phyloP scores from a whole-genome alignment of 257 asterid species.

The Solanum sitiens region DNA sequence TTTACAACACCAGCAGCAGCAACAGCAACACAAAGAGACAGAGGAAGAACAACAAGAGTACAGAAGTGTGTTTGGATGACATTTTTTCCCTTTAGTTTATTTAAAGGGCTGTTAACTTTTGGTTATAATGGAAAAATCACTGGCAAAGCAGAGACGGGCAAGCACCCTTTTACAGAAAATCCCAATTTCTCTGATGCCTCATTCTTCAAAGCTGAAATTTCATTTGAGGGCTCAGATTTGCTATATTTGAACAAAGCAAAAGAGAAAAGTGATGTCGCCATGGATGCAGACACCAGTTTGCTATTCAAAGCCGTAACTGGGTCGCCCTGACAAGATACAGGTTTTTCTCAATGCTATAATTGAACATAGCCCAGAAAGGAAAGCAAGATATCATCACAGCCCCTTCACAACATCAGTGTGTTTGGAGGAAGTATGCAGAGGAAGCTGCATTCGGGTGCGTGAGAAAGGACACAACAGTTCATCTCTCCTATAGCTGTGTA shows the following conservation, averaged over 20 bases:
- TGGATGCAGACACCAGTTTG: neutral
- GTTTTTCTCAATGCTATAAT: neutral
- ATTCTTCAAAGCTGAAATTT: neutral
- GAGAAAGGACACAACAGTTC: neutral
- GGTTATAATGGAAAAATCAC: neutral
- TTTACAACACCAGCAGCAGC: neutral
- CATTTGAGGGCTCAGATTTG: neutral
- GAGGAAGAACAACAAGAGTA: neutral
- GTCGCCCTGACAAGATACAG: neutral
- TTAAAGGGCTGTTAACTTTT: slow-evolving; percentile 3
- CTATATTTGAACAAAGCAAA: neutral
- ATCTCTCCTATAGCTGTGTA: neutral
- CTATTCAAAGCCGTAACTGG: neutral
- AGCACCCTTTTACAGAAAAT: neutral
- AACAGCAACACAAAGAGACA: neutral
- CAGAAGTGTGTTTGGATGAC: neutral
- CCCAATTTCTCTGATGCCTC: slow-evolving; percentile 3
- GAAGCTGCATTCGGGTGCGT: neutral
- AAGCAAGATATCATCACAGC: neutral
- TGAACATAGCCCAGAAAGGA: neutral
- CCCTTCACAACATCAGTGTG: neutral
- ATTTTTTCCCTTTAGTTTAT: neutral
- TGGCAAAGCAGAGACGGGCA: neutral
- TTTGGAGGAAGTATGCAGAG: neutral
- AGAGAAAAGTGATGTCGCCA: neutral